Base-by-base conservation (phyloP, 495 filamentous ascomycete species). In the Oleoguttula mirabilis region DNA sequence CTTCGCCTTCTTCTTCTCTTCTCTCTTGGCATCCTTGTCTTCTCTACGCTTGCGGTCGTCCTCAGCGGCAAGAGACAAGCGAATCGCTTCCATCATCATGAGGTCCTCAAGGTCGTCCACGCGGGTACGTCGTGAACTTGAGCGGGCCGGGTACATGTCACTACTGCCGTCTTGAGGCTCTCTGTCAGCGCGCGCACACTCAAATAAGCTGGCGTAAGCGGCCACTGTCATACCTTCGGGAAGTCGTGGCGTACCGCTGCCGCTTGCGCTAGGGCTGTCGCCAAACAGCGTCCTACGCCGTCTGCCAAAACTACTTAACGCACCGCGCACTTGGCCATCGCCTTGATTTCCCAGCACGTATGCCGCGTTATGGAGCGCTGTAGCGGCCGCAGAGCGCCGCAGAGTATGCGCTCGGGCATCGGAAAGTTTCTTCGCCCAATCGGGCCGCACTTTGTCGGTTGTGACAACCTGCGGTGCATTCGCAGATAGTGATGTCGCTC, bases 71-170 rank as follows among this genome's bases (percentile, higher is more conserved):
- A 96, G 66, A 36, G 84, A 92, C 34, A 94, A 61, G 22, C 90
- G 69, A 39, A 98, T 88, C 2, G 90, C 90, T 57, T 96, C 90
- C 70, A 88, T 82, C 72, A 95, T 84, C 90, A 98, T 98, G 68
- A 96, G 84, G 35, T 94, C 88, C 56, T 98, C 90, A 10, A 96
- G 65, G 52, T 95, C 88, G 32, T 92, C 84, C 39, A 90, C 69
- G 33, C 85, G 68, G 39, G 56, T 76, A 36, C 78, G 66, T 37
- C 83, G 68, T 11, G 78, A 75, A 47, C 68, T 73, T 14, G 63
- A 64, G n/a, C 75, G 67, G 6, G 69, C 64, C 15, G 72, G 64
- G 14, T 66, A 63, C 15, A 72, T 36, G 41, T 67, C 67, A 4
- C 55, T 60, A 15, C 60, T 45, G 4, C 57, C 60, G 36, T 67